Evolutionary conservation across 1,139 yeast species (phyloP), one percentile per base, ranked within the genome.

Genomic region (Kazachstania sp.): DNA sequence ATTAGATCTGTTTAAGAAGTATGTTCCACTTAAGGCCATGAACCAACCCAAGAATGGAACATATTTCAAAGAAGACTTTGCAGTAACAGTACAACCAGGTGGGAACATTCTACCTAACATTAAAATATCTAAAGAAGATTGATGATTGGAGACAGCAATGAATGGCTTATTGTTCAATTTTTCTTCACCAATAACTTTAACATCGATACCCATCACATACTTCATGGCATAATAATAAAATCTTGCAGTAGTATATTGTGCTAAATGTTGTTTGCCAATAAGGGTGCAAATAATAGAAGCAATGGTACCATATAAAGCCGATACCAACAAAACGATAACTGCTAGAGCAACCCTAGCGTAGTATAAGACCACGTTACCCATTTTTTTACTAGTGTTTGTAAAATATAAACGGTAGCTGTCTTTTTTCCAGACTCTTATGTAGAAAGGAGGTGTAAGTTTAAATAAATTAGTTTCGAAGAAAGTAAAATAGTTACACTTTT

Each of bases 31-130:
- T 19, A 88, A 75, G 26, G 79, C 63, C 98, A 92, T 83, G 69
- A 88, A 92, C 97, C 97, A 90, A 9, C 99, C 99, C 57, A 92
- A 73, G 60, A 94, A 77, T n/a, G 99, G 99, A 42, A 86, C 73
- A 61, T 78, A 87, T 60, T 85, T 81, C 59, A 92, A 74, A 5
- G 86, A 83, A 63, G 79, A 81, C 68, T 92, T 92, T 37, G 97
- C 94, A 1, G 98, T 92, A 43, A 94, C 96, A 9, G 94, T 83
- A 69, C 90, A 87, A 44, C 87, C 88, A 38, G 81, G 81, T 48
- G 95, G 95, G 73, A 94, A 94, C 38, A 86, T 67, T 55, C 75
- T 78, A 20, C 95, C 97, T 57, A 92, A 72, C 47, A 90, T 67
- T 45, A 83, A 72, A 49, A 92, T 78, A 64, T 92, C 98, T 55